Percentiles rank a stretch among this genome's conserved stretches.
Evolutionary conservation across 2,329 filamentous ascomycete species (phyloP).

Genomic region (Thermochaetoides dissita): DNA sequence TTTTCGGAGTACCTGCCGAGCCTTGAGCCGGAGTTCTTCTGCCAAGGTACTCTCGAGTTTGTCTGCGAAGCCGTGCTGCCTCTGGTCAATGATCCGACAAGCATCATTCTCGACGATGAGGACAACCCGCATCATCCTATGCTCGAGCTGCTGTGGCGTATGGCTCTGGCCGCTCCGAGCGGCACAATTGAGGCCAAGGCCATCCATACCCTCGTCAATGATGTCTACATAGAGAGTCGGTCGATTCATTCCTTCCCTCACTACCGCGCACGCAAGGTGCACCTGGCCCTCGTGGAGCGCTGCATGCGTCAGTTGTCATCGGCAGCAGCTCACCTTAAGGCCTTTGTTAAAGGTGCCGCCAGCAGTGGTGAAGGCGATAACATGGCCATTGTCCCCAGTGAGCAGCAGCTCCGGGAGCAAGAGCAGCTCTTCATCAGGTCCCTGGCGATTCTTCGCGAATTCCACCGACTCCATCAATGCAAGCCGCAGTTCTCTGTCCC

Average conservation of each 20-base stretch:
- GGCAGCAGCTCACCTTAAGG: conserved; percentile 44
- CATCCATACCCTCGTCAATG: conserved; percentile 53
- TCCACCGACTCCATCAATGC: conserved; percentile 50
- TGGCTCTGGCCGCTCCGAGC: conserved; percentile 56
- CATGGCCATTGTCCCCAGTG: conserved; percentile 36
- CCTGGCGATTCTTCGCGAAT: conserved; percentile 51
- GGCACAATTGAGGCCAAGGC: conserved; percentile 53
- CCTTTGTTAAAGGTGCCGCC: conserved; percentile 27
- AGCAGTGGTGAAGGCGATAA: conserved; percentile 33
- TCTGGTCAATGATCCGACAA: conserved; percentile 29
- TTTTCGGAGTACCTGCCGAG: conserved; percentile 42
- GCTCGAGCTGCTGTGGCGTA: conserved; percentile 67
- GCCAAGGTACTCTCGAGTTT: conserved; percentile 48
- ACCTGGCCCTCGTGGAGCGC: conserved; percentile 57
- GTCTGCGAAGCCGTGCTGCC: conserved; percentile 37
- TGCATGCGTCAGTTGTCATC: conserved; percentile 57
- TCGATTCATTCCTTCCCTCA: conserved; percentile 36
- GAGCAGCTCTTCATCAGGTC: conserved; percentile 55
- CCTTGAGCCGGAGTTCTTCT: conserved; percentile 45
- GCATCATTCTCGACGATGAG: conserved; percentile 36
- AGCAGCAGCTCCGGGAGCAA: conserved; percentile 36
- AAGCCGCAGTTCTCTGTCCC: conserved; percentile 47
- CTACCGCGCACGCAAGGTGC: conserved; percentile 40
- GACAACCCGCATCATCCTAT: conserved; percentile 37
- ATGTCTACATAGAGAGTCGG: conserved; percentile 52